Evolutionary conservation across 257 asterid genomes (phyloP).

Genomic region (Penstemon barbatus): DNA sequence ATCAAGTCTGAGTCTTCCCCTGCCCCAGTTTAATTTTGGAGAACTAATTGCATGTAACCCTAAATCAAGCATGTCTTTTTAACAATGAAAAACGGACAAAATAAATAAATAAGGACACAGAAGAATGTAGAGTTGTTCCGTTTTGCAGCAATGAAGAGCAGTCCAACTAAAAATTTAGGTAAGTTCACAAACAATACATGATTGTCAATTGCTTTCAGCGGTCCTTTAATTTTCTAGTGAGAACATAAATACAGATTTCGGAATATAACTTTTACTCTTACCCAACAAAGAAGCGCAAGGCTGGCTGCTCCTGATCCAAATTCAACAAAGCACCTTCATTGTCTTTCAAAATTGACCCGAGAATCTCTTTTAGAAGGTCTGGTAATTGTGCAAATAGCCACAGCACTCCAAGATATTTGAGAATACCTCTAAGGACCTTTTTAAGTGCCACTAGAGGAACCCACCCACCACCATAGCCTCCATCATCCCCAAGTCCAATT

Average conservation of each 20-base stretch:
- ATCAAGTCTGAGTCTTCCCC: too few relatives aligned
- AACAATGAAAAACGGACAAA: too few relatives aligned
- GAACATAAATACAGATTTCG: background rate
- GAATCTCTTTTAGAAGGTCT: constrained; percentile 90
- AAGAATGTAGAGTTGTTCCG: too few relatives aligned
- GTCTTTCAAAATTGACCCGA: constrained; percentile 95
- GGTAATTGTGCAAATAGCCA: constrained; percentile 99
- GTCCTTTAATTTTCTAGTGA: too few relatives aligned
- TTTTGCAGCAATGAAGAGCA: too few relatives aligned
- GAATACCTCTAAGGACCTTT: constrained; percentile 95
- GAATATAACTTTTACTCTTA: constrained; percentile 37
- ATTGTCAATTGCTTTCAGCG: too few relatives aligned
- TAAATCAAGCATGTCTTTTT: too few relatives aligned
- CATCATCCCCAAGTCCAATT: constrained; percentile 99
- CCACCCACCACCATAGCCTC: constrained; percentile 99
- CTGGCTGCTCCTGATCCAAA: constrained; percentile 99
- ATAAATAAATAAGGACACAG: too few relatives aligned
- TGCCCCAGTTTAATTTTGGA: too few relatives aligned
- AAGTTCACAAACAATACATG: too few relatives aligned
- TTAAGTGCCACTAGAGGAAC: constrained; percentile 96
- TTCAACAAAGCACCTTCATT: constrained; percentile 93
- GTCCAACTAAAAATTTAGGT: too few relatives aligned
- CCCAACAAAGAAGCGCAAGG: constrained; percentile 99
- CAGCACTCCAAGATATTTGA: constrained; percentile 95
- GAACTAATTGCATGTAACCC: too few relatives aligned